These are phyloP conservation scores for Endothia cerciana DNA, from an alignment of 2,329 filamentous ascomycete species.

Conservation along the genomic window DNA sequence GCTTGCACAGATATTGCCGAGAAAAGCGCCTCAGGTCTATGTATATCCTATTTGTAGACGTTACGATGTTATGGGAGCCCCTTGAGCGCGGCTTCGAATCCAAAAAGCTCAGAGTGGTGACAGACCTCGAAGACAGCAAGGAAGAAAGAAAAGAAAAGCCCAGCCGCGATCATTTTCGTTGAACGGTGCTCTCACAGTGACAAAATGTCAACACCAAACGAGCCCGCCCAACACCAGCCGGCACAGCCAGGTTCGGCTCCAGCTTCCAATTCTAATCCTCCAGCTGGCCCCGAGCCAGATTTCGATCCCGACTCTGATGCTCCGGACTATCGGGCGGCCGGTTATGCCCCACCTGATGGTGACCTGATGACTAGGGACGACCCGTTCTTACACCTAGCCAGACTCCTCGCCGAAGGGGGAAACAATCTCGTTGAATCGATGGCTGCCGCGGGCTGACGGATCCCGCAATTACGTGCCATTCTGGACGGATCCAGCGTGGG, in stretches of 20 bases:
- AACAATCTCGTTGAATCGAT: not conserved
- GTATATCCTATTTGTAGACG: not conserved
- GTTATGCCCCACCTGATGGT: not conserved
- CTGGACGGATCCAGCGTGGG: not conserved
- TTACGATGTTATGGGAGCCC: not conserved
- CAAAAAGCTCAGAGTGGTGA: not conserved
- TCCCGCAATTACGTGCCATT: not conserved
- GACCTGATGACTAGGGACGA: not conserved
- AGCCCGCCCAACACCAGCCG: not conserved
- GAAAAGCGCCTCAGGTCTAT: not conserved
- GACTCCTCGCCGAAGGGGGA: not conserved
- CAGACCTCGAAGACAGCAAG: not conserved
- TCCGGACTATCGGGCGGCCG: not conserved
- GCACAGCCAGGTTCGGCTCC: not conserved
- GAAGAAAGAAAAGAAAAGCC: too few species aligned
- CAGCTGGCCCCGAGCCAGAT: not conserved
- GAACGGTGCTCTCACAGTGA: not conserved
- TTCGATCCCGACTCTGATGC: not conserved
- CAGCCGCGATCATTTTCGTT: too few species aligned
- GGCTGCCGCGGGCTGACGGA: not conserved
- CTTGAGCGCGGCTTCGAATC: not conserved
- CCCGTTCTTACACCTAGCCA: not conserved
- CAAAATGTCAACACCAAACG: not conserved
- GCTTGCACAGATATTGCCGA: not conserved
- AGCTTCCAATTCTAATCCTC: not conserved